These are phyloP conservation scores for Cynanchum wilfordii DNA, from an alignment of 257 asterid genomes.

Conservation along the genomic window DNA sequence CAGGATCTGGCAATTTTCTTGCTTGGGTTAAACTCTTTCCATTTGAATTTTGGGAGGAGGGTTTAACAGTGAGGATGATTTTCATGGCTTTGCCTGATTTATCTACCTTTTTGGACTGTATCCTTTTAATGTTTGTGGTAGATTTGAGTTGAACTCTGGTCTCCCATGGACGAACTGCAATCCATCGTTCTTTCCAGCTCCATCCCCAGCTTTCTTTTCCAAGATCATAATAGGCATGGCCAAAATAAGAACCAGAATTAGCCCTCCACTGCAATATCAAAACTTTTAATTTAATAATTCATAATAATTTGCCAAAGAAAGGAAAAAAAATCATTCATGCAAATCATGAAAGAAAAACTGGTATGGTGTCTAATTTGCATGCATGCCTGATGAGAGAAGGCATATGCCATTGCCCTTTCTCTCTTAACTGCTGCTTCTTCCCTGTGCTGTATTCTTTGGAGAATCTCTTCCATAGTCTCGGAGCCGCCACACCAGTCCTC, in stretches of 20 bases:
- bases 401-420: constrained; percentile 70
- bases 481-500: constrained; percentile 78
- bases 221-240: constrained; percentile 66
- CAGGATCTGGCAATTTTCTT: constrained; percentile 4
- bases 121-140: constrained; percentile 26
- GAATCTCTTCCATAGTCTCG: constrained; percentile 71
- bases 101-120: constrained; percentile 18
- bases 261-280: constrained; percentile 58
- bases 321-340: neutral
- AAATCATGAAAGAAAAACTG: neutral
- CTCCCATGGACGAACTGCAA: constrained; percentile 78
- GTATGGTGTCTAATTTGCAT: constrained; percentile 7
- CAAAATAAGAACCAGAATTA: constrained; percentile 47
- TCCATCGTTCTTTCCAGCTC: constrained; percentile 84
- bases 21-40: neutral
- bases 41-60: constrained; percentile 1
- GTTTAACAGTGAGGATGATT: constrained; percentile 16
- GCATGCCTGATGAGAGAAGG: constrained; percentile 81
- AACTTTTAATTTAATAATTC: neutral
- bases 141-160: constrained; percentile 37
- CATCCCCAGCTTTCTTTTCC: constrained; percentile 82
- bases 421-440: constrained; percentile 65
- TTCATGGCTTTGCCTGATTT: constrained; percentile 27
- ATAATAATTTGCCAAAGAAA: neutral
- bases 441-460: constrained; percentile 56